Evolutionary conservation across 2,329 filamentous ascomycete genomes (phyloP).

Genomic region (Aspergillus awamori): DNA sequence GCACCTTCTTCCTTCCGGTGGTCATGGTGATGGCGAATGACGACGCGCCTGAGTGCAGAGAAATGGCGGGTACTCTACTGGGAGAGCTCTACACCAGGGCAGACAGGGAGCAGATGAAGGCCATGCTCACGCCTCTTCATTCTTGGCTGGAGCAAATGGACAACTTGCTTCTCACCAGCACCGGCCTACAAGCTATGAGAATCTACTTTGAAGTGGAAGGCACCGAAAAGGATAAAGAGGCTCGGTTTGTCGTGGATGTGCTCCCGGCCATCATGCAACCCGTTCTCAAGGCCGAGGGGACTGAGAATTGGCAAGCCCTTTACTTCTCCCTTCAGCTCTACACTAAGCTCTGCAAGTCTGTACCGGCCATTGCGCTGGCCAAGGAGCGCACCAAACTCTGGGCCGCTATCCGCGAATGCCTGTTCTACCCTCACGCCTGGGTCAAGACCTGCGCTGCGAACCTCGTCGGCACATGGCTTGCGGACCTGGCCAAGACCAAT

Average conservation of each 20-base stretch:
- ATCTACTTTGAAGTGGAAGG: conserved; percentile 77
- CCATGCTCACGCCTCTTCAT: conserved; percentile 70
- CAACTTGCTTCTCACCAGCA: conserved; percentile 69
- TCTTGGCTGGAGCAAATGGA: conserved; percentile 76
- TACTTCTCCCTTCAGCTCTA: conserved; percentile 73
- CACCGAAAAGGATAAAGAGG: conserved; percentile 67
- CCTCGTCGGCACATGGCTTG: conserved; percentile 75
- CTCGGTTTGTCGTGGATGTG: conserved; percentile 61
- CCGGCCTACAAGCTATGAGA: conserved; percentile 78
- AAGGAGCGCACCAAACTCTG: conserved; percentile 67
- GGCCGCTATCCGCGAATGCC: conserved; percentile 66
- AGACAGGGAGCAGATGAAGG: conserved; percentile 70
- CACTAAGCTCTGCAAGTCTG: conserved; percentile 66
- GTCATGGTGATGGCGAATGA: conserved; percentile 87
- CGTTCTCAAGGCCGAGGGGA: conserved; percentile 53
- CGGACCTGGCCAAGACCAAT: conserved; percentile 71
- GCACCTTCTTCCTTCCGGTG: conserved; percentile 81
- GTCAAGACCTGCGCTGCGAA: conserved; percentile 77
- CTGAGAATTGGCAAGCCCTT: conserved; percentile 68
- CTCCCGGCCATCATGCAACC: conserved; percentile 57
- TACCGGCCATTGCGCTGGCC: conserved; percentile 66
- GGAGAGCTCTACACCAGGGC: conserved; percentile 79
- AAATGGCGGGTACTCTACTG: conserved; percentile 77
- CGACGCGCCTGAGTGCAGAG: conserved; percentile 79
- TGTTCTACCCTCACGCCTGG: conserved; percentile 71